Base-by-base conservation (phyloP, 495 filamentous ascomycete genomes). In the Talaromyces wortmannii region DNA sequence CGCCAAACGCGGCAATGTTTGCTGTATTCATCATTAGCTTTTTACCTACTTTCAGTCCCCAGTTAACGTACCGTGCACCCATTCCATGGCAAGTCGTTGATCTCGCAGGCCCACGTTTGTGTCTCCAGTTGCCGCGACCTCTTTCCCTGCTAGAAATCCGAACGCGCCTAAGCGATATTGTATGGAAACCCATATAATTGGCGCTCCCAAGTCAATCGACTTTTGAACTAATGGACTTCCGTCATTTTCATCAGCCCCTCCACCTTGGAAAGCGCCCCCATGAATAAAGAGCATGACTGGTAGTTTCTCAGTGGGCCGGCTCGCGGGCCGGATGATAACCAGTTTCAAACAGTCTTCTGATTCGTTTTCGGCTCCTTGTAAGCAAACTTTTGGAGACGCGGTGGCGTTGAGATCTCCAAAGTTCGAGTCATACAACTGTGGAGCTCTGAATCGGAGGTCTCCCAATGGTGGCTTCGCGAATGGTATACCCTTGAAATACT, bases 81-180 rank as follows among this genome's bases (percentile, higher is more conserved):
- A 87, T 62, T 81, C 69, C 52, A 87, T 69, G 17, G 78, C 60
- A 10, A 78, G 60, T 31, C 75, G 72, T 60, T 86, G 83, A 60
- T 87, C 83, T 63, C 77, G 78, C 31, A 87, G 63, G 10, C 84
- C 84, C 30, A 83, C 62, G 59, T 87, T 87, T 36, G 83, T 64
- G 15, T 78, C 45, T 10, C 76, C 80, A 31, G 78, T 72, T 45
- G 73, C 71, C 2, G 68, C 72, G 5, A 70, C 72, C 45, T 77
- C 44, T 57, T 69, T 61, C 8, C 77, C 77, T 11, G 82, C 73
- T 30, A 86, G 57, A 57, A 86, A 87, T 0, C 84, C 84, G 32
- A 87, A 71, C 0, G 82, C 73, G 31, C 82, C 82, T 36, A 86
- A 66, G 4, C 83, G 77, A 58, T 87, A 87, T 56, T 82, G 83